Evolutionary conservation across 164 flowering plant genomes (phyloP).

Genomic region (Hamamelis virginiana): DNA sequence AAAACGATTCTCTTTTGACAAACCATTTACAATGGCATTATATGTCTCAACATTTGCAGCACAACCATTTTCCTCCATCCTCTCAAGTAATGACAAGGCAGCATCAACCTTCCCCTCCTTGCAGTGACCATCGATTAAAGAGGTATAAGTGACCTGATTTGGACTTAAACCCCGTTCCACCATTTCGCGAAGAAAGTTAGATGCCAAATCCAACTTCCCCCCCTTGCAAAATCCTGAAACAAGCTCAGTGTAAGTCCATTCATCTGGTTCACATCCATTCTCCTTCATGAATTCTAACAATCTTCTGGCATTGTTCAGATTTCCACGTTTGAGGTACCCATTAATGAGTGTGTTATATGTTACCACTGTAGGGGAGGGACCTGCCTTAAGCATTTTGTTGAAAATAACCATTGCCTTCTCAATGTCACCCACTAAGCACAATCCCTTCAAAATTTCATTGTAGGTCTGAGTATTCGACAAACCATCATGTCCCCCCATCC

Average conservation of each 20-base stretch:
- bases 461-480: slow-evolving; percentile 46
- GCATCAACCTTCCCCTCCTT: slow-evolving; percentile 54
- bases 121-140: slow-evolving; percentile 75
- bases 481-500: slow-evolving; percentile 47
- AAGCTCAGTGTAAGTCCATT: slow-evolving; percentile 67
- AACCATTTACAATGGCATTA: slow-evolving; percentile 67
- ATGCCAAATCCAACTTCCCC: slow-evolving; percentile 53
- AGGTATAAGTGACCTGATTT: slow-evolving; percentile 49
- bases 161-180: slow-evolving; percentile 46
- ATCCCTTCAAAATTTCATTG: slow-evolving; percentile 63
- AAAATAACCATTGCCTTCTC: slow-evolving; percentile 69
- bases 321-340: slow-evolving; percentile 50
- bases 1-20: slow-evolving; percentile 40
- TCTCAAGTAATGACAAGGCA: slow-evolving; percentile 51
- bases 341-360: slow-evolving; percentile 73
- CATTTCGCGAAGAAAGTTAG: slow-evolving; percentile 50
- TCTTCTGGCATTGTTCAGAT: slow-evolving; percentile 60
- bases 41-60: slow-evolving; percentile 48
- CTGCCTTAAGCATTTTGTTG: slow-evolving; percentile 54
- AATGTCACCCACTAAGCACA: slow-evolving; percentile 38
- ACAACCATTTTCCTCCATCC: slow-evolving; percentile 52
- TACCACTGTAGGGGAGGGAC: slow-evolving; percentile 61
- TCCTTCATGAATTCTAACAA: slow-evolving; percentile 67
- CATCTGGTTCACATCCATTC: slow-evolving; percentile 67
- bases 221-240: slow-evolving; percentile 66